Base-by-base conservation (phyloP, 2,329 filamentous ascomycete genomes). In the Cordyceps pruinosa region DNA sequence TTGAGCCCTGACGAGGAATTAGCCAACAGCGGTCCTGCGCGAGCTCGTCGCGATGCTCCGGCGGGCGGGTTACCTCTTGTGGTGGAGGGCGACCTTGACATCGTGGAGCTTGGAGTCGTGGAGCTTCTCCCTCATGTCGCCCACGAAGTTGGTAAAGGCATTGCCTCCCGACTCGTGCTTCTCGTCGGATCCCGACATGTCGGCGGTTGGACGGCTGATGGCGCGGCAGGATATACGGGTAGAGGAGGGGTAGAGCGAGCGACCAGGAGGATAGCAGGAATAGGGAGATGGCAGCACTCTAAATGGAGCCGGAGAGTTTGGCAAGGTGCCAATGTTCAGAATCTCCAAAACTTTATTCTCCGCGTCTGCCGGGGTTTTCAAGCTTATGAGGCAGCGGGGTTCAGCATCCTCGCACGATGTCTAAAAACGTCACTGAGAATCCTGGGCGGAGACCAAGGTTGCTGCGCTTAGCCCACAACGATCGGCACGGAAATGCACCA, bases 91-190 rank as follows among this genome's bases (percentile, higher is more conserved):
- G 55, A 84, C 71, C 66, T 85, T 86, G 61, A 77, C 73, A 61
- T 84, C 80, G 61, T 82, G 76, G 0, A 86, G 69, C 62, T 78
- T 77, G 1, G 76, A 77, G 47, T 78, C 73, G 47, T 77, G 71
- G 4, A 85, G 69, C 66, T 82, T 84, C 51, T 84, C 80, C 61
- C 78, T 83, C 30, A 84, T 62, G 64, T 77, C 80, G 25, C 78
- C 73, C 23, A 73, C 64, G 50, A 79, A 65, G 58, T 70, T 64
- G 5, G 66, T 65, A 57, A 70, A 67, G 37, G 63, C 30, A 57
- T 61, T 66, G 30, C 68, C 62, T n/a, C 62, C 58, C 4, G 58
- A 56, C 30, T 59, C 61, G 42, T 61, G 59, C 41, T 63, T 56
- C 46, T 66, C 62, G 34, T 65, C 61, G 28, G 64, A 54, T 30